Evolutionary conservation across 129 eudicot genomes (phyloP).

Genomic region (Tagetes erecta): DNA sequence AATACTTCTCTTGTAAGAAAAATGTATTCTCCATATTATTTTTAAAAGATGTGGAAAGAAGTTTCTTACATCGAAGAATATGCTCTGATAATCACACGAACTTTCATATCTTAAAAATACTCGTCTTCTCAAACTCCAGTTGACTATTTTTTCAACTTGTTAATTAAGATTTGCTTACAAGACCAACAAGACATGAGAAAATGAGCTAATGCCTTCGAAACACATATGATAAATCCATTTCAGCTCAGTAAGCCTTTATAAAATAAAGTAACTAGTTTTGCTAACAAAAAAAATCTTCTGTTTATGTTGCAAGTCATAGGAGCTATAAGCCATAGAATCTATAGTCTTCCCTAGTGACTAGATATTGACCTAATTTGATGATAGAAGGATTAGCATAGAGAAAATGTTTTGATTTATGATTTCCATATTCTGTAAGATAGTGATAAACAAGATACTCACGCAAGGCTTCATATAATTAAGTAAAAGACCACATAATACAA

Average conservation of each 20-base stretch:
- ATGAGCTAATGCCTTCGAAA: neutral
- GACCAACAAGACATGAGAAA: neutral
- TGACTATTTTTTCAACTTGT: constrained; percentile 11
- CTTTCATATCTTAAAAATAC: neutral
- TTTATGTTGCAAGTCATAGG: constrained; percentile 1
- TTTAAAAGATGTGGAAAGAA: neutral
- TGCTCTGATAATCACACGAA: constrained; percentile 5
- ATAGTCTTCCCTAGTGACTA: constrained; percentile 12
- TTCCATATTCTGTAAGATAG: neutral
- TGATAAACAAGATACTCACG: neutral
- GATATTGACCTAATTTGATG: constrained; percentile 18
- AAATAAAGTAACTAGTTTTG: constrained; percentile 2
- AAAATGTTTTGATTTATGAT: neutral
- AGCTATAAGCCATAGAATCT: neutral
- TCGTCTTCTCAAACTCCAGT: neutral
- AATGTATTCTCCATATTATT: neutral
- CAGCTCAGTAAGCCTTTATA: neutral
- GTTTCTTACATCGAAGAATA: neutral
- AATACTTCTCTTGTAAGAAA: constrained; percentile 4
- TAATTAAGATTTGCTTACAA: constrained; percentile 4
- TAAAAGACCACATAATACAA: neutral
- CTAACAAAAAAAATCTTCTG: constrained; percentile 1
- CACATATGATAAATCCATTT: constrained; percentile 2
- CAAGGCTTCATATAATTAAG: neutral
- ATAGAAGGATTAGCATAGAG: neutral